phyloP scores from a whole-genome alignment of 768 basidiomycete genomes.

The Daedalea quercina region DNA sequence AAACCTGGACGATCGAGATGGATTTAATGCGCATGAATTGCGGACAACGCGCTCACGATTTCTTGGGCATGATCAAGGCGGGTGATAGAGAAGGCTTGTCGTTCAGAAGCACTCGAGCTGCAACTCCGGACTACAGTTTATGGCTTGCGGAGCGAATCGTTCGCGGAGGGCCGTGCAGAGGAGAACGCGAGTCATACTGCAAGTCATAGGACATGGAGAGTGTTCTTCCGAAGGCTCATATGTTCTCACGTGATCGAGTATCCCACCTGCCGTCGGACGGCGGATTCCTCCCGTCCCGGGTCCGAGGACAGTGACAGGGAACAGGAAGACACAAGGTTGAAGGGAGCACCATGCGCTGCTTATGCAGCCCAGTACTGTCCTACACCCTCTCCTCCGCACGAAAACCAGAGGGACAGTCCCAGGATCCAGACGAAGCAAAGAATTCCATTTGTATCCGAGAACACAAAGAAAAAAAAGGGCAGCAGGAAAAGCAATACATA shows the following conservation, averaged over 20 bases:
- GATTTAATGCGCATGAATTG: neutral
- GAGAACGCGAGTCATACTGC: neutral
- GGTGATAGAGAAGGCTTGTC: neutral
- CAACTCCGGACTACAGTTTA: neutral
- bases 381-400: too few relatives aligned
- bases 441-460: neutral
- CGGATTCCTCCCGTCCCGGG: too few relatives aligned
- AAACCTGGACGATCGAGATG: slow-evolving; percentile 44
- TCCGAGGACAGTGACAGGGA: too few relatives aligned
- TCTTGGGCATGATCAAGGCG: slow-evolving; percentile 14
- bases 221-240: neutral
- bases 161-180: neutral
- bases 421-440: too few relatives aligned
- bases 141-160: neutral
- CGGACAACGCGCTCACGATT: slow-evolving; percentile 16
- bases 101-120: neutral
- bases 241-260: neutral
- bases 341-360: too few relatives aligned
- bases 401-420: too few relatives aligned
- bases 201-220: neutral
- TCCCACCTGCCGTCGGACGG: too few relatives aligned
- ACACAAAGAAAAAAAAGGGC: neutral
- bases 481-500: neutral
- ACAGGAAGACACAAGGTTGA: too few relatives aligned
- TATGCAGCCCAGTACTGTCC: too few relatives aligned